Evolutionary conservation across 2,329 filamentous ascomycete species (phyloP).

Genomic region (Fusarium nelsonii): DNA sequence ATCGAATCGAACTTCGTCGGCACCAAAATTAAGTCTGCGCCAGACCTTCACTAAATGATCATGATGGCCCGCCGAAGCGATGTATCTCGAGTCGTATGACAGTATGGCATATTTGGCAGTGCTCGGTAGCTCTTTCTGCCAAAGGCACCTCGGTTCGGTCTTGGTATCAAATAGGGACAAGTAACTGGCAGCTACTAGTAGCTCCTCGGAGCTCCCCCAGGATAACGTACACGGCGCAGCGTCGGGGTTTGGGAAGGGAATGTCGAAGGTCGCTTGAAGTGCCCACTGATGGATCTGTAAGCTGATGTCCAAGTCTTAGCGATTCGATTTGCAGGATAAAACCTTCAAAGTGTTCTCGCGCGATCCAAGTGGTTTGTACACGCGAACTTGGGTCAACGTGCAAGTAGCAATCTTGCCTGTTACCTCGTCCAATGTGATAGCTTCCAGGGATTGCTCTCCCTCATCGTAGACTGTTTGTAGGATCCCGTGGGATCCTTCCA

Average conservation of each 20-base stretch:
- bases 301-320: slow-evolving; percentile 18
- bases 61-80: slow-evolving; percentile 82
- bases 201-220: slow-evolving; percentile 88
- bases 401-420: slow-evolving; percentile 88
- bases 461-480: slow-evolving; percentile 94
- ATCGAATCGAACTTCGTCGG: slow-evolving; percentile 87
- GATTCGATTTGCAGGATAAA: slow-evolving; percentile 35
- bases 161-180: slow-evolving; percentile 75
- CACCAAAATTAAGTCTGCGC: slow-evolving; percentile 86
- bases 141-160: slow-evolving; percentile 68
- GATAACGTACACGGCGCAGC: slow-evolving; percentile 70
- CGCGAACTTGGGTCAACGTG: slow-evolving; percentile 73
- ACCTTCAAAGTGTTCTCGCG: slow-evolving; percentile 82
- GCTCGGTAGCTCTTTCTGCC: slow-evolving; percentile 81
- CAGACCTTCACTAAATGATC: slow-evolving; percentile 93
- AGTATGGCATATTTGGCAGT: slow-evolving; percentile 79
- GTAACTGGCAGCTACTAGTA: slow-evolving; percentile 79
- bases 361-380: slow-evolving; percentile 81
- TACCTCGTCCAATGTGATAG: slow-evolving; percentile 82
- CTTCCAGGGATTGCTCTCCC: slow-evolving; percentile 75
- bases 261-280: slow-evolving; percentile 71
- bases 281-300: slow-evolving; percentile 65
- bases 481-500: slow-evolving; percentile 78
- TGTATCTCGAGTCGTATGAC: slow-evolving; percentile 88
- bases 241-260: slow-evolving; percentile 48